phyloP scores from a whole-genome alignment of 257 asterid species.

The Fraxinus cuspidata region DNA sequence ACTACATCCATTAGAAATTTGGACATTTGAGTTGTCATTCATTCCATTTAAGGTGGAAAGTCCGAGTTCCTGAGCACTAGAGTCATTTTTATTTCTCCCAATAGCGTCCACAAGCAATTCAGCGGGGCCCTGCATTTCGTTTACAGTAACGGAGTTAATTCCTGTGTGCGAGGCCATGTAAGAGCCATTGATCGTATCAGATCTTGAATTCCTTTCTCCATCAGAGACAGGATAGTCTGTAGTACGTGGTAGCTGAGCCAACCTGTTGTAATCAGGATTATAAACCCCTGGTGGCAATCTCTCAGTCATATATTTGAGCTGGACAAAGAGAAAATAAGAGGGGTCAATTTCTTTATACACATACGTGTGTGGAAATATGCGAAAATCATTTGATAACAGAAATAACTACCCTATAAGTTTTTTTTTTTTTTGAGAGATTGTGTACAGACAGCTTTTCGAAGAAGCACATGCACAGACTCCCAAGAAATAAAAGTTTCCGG shows the following conservation, averaged over 20 bases:
- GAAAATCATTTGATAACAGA: slow-evolving; percentile 1
- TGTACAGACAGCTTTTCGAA: not conserved
- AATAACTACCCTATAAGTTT: not conserved
- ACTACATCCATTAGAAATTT: slow-evolving; percentile 49
- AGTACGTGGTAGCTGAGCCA: slow-evolving; percentile 53
- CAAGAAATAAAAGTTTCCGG: not conserved
- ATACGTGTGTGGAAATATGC: not conserved
- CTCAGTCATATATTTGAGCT: slow-evolving; percentile 96
- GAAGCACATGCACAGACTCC: not conserved
- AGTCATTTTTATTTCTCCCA: slow-evolving; percentile 34
- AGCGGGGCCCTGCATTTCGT: slow-evolving; percentile 32
- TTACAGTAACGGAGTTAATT: slow-evolving; percentile 34
- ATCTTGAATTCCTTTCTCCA: slow-evolving; percentile 51
- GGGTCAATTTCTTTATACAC: not conserved
- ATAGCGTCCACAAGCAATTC: slow-evolving; percentile 33
- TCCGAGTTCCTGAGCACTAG: slow-evolving; percentile 39
- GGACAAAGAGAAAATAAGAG: slow-evolving; percentile 25
- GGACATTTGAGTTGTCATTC: slow-evolving; percentile 35
- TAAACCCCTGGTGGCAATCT: slow-evolving; percentile 86
- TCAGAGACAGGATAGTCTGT: slow-evolving; percentile 41
- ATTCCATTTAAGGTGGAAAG: slow-evolving; percentile 39
- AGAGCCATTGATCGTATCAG: slow-evolving; percentile 42
- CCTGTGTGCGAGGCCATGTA: slow-evolving; percentile 41
- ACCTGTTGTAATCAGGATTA: slow-evolving; percentile 60
- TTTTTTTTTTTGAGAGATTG: not conserved